phyloP scores from a whole-genome alignment of 2,329 filamentous ascomycete species.

The Paraphoma sp. region DNA sequence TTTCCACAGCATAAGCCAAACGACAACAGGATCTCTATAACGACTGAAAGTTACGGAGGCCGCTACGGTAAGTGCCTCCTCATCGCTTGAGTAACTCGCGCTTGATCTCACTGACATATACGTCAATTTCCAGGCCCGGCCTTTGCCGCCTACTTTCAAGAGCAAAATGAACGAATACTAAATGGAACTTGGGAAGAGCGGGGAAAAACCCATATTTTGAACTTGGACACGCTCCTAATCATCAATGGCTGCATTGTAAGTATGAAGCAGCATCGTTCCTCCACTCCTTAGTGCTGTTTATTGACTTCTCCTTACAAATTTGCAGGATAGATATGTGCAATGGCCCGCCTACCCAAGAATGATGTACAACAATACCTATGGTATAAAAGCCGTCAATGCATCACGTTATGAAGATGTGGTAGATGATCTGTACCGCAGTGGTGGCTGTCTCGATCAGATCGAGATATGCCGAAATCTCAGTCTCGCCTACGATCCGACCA shows the following conservation, averaged over 20 bases:
- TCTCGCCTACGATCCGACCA: constrained; percentile 57
- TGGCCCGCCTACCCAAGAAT: constrained; percentile 57
- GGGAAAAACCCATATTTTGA: constrained; percentile 45
- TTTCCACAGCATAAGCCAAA: constrained; percentile 68
- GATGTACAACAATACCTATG: constrained; percentile 66
- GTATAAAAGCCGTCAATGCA: constrained; percentile 59
- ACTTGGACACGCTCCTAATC: constrained; percentile 61
- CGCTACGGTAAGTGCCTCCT: constrained; percentile 50
- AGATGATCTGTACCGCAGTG: constrained; percentile 52
- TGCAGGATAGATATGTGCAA: constrained; percentile 55
- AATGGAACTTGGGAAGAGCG: constrained; percentile 44
- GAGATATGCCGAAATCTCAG: constrained; percentile 58
- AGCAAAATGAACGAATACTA: constrained; percentile 62
- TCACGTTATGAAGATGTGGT: constrained; percentile 56
- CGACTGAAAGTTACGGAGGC: constrained; percentile 61
- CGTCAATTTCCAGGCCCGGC: constrained; percentile 49
- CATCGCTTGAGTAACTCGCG: no score
- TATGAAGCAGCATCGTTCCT: neutral
- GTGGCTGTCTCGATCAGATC: constrained; percentile 63
- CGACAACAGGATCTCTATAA: constrained; percentile 62
- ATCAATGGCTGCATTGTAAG: constrained; percentile 60
- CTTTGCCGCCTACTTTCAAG: constrained; percentile 62
- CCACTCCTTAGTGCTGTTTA: neutral
- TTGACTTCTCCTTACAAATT: neutral
- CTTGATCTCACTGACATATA: no score